A percentile compares a stretch with the other conserved stretches of the same genome.
Conservation (phyloP, 257 asterid species). For the Forsythia viridissima region DNA sequence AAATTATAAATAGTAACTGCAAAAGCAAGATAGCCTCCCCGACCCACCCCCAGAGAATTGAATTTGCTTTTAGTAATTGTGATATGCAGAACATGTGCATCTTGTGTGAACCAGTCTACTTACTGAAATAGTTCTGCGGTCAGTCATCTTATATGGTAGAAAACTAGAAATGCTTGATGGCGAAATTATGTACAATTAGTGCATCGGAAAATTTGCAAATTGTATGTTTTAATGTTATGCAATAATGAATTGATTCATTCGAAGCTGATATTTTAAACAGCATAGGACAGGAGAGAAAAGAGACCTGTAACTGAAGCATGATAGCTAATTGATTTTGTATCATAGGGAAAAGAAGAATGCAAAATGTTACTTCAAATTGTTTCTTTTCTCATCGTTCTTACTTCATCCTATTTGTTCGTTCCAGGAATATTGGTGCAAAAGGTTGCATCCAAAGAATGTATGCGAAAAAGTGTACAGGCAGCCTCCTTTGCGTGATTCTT, state of each 20-base stretch:
- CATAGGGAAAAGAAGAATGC: neutral
- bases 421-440: constrained; percentile 98
- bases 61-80: neutral
- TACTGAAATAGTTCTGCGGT: constrained; percentile 15
- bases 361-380: constrained; percentile 10
- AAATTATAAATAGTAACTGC: neutral
- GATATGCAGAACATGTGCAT: neutral
- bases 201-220: neutral
- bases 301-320: neutral
- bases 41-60: neutral
- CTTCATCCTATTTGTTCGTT: constrained; percentile 11
- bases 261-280: constrained; percentile 8
- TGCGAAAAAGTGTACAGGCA: constrained; percentile 98
- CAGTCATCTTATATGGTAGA: constrained; percentile 19
- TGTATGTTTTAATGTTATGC: neutral
- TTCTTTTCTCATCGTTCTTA: constrained; percentile 19
- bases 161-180: neutral
- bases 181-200: neutral
- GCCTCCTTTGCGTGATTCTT: constrained; percentile 91
- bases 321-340: constrained; percentile 6
- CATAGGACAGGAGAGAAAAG: constrained; percentile 11
- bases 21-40: neutral
- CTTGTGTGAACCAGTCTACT: constrained; percentile 7
- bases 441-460: constrained; percentile 91
- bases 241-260: constrained; percentile 9